Evolutionary conservation across 306 rosid species (phyloP), one percentile per base, ranked within the genome.

Genomic region (Trifolium fragiferum): DNA sequence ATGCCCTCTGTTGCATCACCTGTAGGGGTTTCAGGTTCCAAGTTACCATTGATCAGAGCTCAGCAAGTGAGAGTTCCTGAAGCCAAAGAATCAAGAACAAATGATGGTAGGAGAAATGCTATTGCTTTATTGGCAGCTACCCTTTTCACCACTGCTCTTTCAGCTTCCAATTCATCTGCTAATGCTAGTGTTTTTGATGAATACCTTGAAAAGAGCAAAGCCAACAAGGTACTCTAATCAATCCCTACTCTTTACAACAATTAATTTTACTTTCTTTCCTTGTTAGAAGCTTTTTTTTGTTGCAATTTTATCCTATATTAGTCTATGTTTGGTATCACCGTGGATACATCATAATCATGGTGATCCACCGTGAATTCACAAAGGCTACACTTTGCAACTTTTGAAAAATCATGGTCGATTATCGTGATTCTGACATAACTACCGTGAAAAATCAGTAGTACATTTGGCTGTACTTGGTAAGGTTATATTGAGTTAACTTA

Each of bases 141-240:
- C 25, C 80, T 90, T 82, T 87, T 90, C 66, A 77, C 93, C 51
- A 19, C 89, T 16, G 86, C 84, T 4, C 80, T 86, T 21, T 88
- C 74, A 2, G 77, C 81, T 47, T 68, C 82, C 76, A 60, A 18
- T 40, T 74, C 76, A 8, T 4, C 84, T 10, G 89, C 98, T 44
- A 84, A 85, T 80, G 98, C 98, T 27, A 92, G 96, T 1, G 85
- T 93, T 84, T 85, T 93, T 61, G 98, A 93, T 7, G 88, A 91
- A 0, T 93, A 93, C 86, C 97, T 93, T 35, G 96, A 89, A 60
- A 91, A 58, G 85, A 91, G 97, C 90, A 88, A 93, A 83, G 87
- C 87, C 69, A 93, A 93, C 91, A 93, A 93, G 97, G 98, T 93
- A 46, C 35, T 23, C 14, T 9, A 11, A 4, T 55, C 51, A 25